Evolutionary conservation across 2,329 filamentous ascomycete species (phyloP).

Genomic region (Monilinia vaccinii-corymbosi): DNA sequence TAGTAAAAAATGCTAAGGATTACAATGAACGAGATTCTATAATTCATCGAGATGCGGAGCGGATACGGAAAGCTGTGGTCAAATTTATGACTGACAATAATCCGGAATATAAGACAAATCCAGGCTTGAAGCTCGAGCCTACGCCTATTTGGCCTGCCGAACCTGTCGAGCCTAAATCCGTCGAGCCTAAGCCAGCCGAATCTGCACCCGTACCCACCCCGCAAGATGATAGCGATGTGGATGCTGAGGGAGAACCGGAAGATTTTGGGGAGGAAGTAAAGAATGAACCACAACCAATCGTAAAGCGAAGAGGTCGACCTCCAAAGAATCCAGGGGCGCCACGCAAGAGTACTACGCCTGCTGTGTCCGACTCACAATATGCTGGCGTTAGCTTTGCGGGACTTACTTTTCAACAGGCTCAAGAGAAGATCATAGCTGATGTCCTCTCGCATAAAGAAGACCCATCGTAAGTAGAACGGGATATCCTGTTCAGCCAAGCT

Average conservation of each 20-base stretch:
- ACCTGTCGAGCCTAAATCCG: neutral
- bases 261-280: slow-evolving; percentile 27
- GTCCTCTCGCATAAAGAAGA: slow-evolving; percentile 57
- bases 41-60: slow-evolving; percentile 75
- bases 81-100: slow-evolving; percentile 85
- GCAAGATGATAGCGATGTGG: slow-evolving; percentile 34
- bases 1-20: slow-evolving; percentile 80
- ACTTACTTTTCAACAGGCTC: slow-evolving; percentile 72
- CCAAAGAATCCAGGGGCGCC: slow-evolving; percentile 25
- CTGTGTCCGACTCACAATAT: slow-evolving; percentile 44
- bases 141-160: slow-evolving; percentile 34
- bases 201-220: slow-evolving; percentile 34
- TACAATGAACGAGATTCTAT: slow-evolving; percentile 67
- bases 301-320: slow-evolving; percentile 21
- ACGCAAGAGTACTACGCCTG: slow-evolving; percentile 32
- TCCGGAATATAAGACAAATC: slow-evolving; percentile 62
- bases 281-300: slow-evolving; percentile 12
- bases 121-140: slow-evolving; percentile 59
- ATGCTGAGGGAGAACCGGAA: slow-evolving; percentile 29
- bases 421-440: slow-evolving; percentile 76
- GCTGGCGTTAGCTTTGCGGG: slow-evolving; percentile 56
- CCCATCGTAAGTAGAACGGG: slow-evolving; percentile 43
- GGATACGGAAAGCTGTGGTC: slow-evolving; percentile 75
- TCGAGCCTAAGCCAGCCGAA: neutral
- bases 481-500: neutral